Evolutionary conservation across 2,329 filamentous ascomycete genomes (phyloP), one percentile per base, ranked within the genome.

Genomic region (Fusarium acutatum): DNA sequence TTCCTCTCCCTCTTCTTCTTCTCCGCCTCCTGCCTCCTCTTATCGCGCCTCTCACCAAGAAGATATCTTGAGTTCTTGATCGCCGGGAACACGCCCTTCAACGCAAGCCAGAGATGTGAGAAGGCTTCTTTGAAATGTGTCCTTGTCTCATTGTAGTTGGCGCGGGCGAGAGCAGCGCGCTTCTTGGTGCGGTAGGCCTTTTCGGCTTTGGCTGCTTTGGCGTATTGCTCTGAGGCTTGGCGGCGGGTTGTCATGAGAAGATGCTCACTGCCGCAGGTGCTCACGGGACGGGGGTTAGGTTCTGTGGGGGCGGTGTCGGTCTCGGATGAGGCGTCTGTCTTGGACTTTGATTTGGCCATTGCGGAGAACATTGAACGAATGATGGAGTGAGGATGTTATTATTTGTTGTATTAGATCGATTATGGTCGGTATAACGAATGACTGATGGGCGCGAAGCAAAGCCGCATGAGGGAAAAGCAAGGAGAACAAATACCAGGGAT

Each of bases 151-250:
- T 34, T 60, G 44, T 67, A 67, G 38, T 67, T 67, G 24, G 62
- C 61, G 7, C 64, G 64, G 6, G 64, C 62, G 5, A 67, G 5
- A 5, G 52, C 62, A 0, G 64, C 64, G 6, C 43, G 64, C 28
- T 66, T 67, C 14, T 67, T 67, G 24, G 52, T 67, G 38, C 64
- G 64, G 17, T 67, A 67, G 2, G 50, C 64, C 6, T 67, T 67
- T n/a, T 67, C 64, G 5, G 62, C 64, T n/a, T 32, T 67, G 24
- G 64, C n/a, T 5, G 64, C 64, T 43, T 67, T 47, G 14, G 43
- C 44, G n/a, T 44, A 67, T 35, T 67, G 61, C 6, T 67, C 61
- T 11, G 64, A 67, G 8, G 64, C 64, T 20, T 66, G 60, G 18
- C 43, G 38, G 1, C 61, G 64, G 5, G 46, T 67, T 18, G 50